Percentiles rank a stretch among this genome's conserved stretches.
Conservation (phyloP, 208 protist species). For the Trypanosoma mega region DNA sequence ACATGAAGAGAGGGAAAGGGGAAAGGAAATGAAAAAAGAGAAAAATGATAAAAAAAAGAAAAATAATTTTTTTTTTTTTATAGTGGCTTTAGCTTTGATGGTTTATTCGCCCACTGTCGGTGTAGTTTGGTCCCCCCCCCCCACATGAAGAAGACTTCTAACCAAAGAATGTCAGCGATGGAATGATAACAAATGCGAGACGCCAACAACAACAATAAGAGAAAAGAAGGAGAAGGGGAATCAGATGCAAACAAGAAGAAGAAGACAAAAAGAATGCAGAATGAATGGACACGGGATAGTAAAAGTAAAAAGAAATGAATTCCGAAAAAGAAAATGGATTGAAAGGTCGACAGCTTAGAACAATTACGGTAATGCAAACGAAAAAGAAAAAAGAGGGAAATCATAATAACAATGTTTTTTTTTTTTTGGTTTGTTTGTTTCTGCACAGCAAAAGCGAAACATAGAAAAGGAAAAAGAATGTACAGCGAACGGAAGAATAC, state of each 20-base stretch:
- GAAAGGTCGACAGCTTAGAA: neutral
- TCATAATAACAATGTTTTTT: too few species aligned
- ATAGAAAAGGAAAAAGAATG: slow-evolving; percentile 7
- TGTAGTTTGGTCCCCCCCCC: too few species aligned
- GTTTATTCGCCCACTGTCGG: too few species aligned
- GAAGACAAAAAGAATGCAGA: slow-evolving; percentile 4
- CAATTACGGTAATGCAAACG: neutral
- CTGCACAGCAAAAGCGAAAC: neutral
- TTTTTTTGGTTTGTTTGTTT: too few species aligned
- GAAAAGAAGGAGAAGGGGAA: neutral
- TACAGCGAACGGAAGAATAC: too few species aligned
- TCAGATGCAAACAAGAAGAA: neutral
- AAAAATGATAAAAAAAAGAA: too few species aligned
- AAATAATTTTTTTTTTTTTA: too few species aligned
- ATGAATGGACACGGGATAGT: neutral
- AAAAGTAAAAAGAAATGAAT: slow-evolving; percentile 13
- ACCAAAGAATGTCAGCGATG: too few species aligned
- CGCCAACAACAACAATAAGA: too few species aligned
- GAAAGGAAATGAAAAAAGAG: neutral
- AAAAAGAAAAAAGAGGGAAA: slow-evolving; percentile 6
- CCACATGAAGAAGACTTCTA: too few species aligned
- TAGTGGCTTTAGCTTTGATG: too few species aligned
- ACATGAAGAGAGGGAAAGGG: slow-evolving; percentile 12
- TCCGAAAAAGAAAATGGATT: slow-evolving; percentile 7
- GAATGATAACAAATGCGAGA: too few species aligned